Base-by-base conservation (phyloP, 2,329 filamentous ascomycete genomes). In the Ophiostoma ips region DNA sequence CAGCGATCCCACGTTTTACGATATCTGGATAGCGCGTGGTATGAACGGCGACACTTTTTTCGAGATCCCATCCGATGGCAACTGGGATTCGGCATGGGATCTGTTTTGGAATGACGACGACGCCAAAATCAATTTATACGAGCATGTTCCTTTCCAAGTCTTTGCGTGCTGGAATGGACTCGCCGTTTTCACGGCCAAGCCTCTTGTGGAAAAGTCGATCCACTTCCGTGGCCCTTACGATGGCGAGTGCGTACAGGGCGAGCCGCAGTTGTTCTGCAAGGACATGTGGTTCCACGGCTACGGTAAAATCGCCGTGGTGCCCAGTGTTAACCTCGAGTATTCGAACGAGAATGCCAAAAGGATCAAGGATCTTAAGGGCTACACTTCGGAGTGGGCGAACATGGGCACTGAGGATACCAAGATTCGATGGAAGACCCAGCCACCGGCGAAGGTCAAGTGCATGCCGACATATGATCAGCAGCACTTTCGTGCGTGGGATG, bases 81-180 rank as follows among this genome's bases (percentile, higher is more conserved):
- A 61, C 53, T 78, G 72, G 73, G 57, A 71, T 30, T 62, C 58
- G 11, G 68, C 71, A 0, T 68, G 68, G 65, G 66, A 75, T 48
- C 61, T 78, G 3, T 79, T 81, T 56, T 73, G 70, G 67, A 72
- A 73, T 55, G 65, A 75, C 28, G 57, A 60, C 0, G 59, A 58
- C 0, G 60, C 69, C 2, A 61, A 56, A 8, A 43, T 52, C 2
- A 61, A 68, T 3, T 68, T 68, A 49, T 43, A 53, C 0, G 53
- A 53, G 0, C 59, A 63, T 21, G 60, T 62, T n/a, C 75, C 77
- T 1, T 73, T 79, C 52, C 77, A 79, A 58, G 76, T 79, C 60
- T 56, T 56, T 31, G 52, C 75, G 1, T 81, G 77, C 59, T 80
- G 77, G 76, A 79, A 79, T 52, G 77, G 77, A 2, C 73, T 70